A percentile compares a stretch with the other conserved stretches of the same genome.
Evolutionary conservation across 768 basidiomycete genomes (phyloP).

Genomic region (Omphalotus guepiniiformis): DNA sequence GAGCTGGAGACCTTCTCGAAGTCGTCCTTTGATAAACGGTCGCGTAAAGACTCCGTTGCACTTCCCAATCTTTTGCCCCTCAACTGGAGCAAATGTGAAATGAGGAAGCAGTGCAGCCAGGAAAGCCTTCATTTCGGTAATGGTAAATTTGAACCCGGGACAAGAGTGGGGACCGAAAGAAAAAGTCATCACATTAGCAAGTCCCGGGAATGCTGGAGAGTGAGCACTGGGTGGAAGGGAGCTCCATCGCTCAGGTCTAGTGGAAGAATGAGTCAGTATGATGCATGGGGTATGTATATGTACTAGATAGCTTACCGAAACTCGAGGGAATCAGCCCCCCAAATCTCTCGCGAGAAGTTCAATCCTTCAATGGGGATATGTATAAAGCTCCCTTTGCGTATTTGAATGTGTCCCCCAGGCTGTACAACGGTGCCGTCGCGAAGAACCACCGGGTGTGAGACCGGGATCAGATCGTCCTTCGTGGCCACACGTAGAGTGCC

Average conservation of each 20-base stretch:
- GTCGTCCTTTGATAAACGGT: constrained; percentile 41
- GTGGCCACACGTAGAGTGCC: constrained; percentile 55
- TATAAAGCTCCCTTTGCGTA: constrained; percentile 51
- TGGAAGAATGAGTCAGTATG: neutral
- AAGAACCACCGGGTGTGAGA: constrained; percentile 40
- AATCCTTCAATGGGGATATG: constrained; percentile 57
- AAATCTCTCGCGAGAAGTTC: constrained; percentile 46
- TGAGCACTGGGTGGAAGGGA: constrained; percentile 32
- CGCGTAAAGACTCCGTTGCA: constrained; percentile 46
- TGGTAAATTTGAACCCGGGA: constrained; percentile 43
- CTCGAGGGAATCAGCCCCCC: constrained; percentile 47
- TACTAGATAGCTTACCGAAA: constrained; percentile 43
- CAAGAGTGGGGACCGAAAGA: constrained; percentile 48
- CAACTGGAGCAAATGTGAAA: constrained; percentile 42
- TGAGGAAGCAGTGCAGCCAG: constrained; percentile 39
- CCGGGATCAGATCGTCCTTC: constrained; percentile 48
- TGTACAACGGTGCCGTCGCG: constrained; percentile 33
- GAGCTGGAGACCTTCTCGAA: constrained; percentile 35
- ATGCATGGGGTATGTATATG: constrained; percentile 1
- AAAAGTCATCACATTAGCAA: constrained; percentile 51
- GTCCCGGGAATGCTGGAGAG: constrained; percentile 37
- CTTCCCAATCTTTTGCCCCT: constrained; percentile 37
- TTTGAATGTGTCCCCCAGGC: constrained; percentile 34
- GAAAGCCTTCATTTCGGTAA: constrained; percentile 49
- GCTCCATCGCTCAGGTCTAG: constrained; percentile 53